A percentile compares a stretch with the other conserved stretches of the same genome.
These are phyloP conservation scores for Blastobotrys ciferrii DNA, from an alignment of 1,139 yeast species.

Conservation along the genomic window DNA sequence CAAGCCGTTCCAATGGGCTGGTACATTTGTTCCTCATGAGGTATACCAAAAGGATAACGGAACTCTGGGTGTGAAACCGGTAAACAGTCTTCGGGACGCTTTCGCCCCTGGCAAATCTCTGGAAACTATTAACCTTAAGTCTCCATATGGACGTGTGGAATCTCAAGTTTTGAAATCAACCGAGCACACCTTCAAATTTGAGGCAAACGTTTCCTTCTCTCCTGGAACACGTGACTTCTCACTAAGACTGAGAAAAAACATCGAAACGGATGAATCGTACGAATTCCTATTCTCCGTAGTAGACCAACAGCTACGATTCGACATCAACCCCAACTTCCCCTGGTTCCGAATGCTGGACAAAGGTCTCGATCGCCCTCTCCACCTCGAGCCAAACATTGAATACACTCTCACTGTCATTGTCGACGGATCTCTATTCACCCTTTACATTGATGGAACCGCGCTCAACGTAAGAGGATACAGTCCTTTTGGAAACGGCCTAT, in stretches of 20 bases:
- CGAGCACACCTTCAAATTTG: conserved; percentile 13
- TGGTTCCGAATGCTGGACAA: conserved; percentile 14
- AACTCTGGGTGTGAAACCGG: conserved; percentile 14
- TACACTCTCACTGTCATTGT: conserved; percentile 11
- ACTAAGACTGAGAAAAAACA: conserved; percentile 12
- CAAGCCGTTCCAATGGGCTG: conserved; percentile 17
- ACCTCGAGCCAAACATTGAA: conserved; percentile 8
- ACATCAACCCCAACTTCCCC: conserved; percentile 12
- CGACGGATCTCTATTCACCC: conserved; percentile 10
- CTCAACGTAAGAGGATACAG: conserved; percentile 10
- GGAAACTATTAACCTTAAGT: not conserved
- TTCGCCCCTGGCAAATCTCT: conserved; percentile 6
- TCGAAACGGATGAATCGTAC: conserved; percentile 14
- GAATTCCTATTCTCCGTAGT: conserved; percentile 14
- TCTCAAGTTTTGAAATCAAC: not conserved
- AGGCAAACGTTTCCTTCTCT: conserved; percentile 10
- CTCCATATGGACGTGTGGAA: conserved; percentile 10
- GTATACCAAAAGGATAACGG: conserved; percentile 10
- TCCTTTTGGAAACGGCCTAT: conserved; percentile 8
- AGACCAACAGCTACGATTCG: conserved; percentile 11
- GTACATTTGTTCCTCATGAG: conserved; percentile 15
- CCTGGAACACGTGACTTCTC: conserved; percentile 14
- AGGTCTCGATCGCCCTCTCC: conserved; percentile 10
- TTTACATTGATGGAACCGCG: conserved; percentile 12
- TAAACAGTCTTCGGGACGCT: conserved; percentile 11